phyloP scores from a whole-genome alignment of 768 basidiomycete species.

The Auriscalpium microsporum region DNA sequence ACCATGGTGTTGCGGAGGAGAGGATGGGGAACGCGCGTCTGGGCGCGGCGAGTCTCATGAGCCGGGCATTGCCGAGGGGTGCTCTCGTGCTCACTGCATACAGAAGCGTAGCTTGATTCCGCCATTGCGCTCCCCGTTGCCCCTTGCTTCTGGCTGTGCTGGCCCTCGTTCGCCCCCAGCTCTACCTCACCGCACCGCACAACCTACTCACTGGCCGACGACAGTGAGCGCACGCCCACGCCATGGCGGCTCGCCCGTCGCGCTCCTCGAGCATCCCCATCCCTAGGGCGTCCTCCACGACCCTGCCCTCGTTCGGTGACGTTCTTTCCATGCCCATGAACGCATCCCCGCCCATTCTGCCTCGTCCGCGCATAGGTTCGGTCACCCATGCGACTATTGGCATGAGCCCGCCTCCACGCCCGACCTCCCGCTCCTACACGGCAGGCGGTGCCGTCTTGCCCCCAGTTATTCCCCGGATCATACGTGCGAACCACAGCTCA shows the following conservation, averaged over 20 bases:
- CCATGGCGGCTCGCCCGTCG: constrained; percentile 43
- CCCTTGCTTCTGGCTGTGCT: too few species aligned
- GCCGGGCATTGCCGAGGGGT: background rate
- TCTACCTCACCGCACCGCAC: too few species aligned
- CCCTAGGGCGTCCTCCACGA: constrained; percentile 38
- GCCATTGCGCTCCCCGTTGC: too few species aligned
- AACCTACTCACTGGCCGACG: too few species aligned
- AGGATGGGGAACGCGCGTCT: constrained; percentile 1
- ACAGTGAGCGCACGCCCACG: background rate
- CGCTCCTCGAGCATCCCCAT: constrained; percentile 66
- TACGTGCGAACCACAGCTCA: constrained; percentile 45
- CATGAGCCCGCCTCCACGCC: constrained; percentile 37
- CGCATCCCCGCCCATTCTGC: constrained; percentile 6
- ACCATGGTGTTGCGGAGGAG: constrained; percentile 6
- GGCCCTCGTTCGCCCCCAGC: too few species aligned
- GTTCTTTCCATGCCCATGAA: constrained; percentile 54
- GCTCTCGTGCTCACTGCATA: background rate
- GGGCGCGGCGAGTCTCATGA: background rate
- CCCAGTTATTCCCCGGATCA: constrained; percentile 57
- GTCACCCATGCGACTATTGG: constrained; percentile 48
- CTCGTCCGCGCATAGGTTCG: constrained; percentile 13
- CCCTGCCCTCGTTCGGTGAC: constrained; percentile 52
- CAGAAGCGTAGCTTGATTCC: too few species aligned
- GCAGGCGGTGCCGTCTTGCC: constrained; percentile 37
- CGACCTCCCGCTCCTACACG: constrained; percentile 30